Conservation (phyloP, 768 basidiomycete genomes). For the Cyathus striatus region DNA sequence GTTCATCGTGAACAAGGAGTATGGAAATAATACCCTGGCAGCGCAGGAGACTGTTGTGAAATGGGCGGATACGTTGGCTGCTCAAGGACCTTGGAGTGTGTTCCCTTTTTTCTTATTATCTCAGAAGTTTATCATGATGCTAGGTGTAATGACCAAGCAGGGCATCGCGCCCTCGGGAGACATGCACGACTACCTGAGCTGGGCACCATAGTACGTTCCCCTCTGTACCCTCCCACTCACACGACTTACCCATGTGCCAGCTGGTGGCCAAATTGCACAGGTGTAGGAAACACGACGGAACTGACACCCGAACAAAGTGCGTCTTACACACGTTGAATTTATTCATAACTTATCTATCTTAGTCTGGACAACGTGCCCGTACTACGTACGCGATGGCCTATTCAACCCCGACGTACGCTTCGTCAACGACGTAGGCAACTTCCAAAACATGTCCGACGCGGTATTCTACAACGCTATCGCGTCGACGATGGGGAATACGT, state of each 20-base stretch:
- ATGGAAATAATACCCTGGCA: conserved; percentile 32
- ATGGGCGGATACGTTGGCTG: conserved; percentile 41
- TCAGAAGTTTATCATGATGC: background rate
- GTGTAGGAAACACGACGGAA: conserved; percentile 51
- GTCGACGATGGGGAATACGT: conserved; percentile 38
- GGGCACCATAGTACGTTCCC: conserved; percentile 57
- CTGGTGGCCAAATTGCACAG: conserved; percentile 61
- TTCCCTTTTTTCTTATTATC: conserved; percentile 4
- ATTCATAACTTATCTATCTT: conserved; percentile 4
- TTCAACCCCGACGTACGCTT: conserved; percentile 62
- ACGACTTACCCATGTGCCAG: no score
- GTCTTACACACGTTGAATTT: conserved; percentile 1
- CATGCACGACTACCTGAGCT: conserved; percentile 63
- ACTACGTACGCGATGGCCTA: conserved; percentile 49
- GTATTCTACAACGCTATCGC: conserved; percentile 59
- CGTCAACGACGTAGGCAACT: conserved; percentile 50
- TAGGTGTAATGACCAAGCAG: conserved; percentile 46
- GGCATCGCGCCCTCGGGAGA: conserved; percentile 46
- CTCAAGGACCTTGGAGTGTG: conserved; percentile 53
- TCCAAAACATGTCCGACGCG: conserved; percentile 52
- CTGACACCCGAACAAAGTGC: conserved; percentile 48
- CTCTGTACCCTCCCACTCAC: background rate
- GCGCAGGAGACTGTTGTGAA: conserved; percentile 40
- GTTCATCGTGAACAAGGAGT: conserved; percentile 37
- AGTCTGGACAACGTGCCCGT: conserved; percentile 60